A percentile compares a stretch with the other conserved stretches of the same genome.
These are phyloP conservation scores for Rugosomyces carneus DNA, from an alignment of 1,284 basidiomycete species.

Conservation along the genomic window DNA sequence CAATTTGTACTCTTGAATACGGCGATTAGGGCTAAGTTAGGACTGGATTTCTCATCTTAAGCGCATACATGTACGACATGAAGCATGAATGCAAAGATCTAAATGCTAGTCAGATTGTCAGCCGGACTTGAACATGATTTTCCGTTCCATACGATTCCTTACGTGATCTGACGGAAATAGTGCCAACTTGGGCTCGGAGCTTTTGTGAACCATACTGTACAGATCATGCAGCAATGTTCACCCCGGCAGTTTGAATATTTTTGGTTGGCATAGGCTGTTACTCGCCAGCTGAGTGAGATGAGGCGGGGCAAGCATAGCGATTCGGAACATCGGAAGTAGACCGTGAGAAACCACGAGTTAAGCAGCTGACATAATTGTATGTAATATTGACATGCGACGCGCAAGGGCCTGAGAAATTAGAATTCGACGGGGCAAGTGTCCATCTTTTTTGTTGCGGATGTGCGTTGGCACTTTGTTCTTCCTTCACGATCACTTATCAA, in stretches of 20 bases:
- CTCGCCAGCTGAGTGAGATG: not conserved
- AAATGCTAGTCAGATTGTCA: too few species aligned
- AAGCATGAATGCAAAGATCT: too few species aligned
- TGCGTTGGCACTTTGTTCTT: conserved; percentile 14
- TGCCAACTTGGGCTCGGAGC: not conserved
- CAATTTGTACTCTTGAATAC: too few species aligned
- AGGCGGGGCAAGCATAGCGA: not conserved
- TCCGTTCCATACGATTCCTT: not conserved
- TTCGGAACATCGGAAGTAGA: not conserved
- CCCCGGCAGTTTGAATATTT: not conserved
- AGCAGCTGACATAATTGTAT: conserved; percentile 12
- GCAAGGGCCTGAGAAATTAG: conserved; percentile 13
- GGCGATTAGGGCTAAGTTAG: too few species aligned
- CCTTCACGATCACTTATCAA: conserved; percentile 11
- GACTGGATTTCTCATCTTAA: too few species aligned
- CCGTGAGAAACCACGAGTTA: conserved; percentile 12
- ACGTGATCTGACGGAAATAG: not conserved
- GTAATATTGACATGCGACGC: conserved; percentile 14
- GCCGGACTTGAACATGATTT: too few species aligned
- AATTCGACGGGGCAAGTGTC: conserved; percentile 10
- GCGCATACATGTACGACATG: too few species aligned
- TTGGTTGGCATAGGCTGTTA: not conserved
- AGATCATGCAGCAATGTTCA: not conserved
- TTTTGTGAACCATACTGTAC: too few species aligned
- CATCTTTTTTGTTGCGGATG: conserved; percentile 15